A percentile compares a stretch with the other conserved stretches of the same genome.
phyloP scores from a whole-genome alignment of 2,329 filamentous ascomycete species.

The Clonostachys sp. region DNA sequence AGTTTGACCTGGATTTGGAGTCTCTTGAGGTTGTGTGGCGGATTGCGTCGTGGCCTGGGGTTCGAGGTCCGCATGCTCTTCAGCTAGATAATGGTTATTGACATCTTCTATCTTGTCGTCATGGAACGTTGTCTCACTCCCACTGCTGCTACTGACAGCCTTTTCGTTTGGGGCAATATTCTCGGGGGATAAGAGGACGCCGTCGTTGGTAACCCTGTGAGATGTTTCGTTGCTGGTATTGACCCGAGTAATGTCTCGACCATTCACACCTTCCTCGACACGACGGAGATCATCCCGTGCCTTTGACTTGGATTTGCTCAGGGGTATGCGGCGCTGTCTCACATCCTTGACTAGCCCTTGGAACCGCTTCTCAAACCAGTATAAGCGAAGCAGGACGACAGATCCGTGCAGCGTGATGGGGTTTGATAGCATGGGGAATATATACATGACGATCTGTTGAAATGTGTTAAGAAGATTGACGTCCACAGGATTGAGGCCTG shows the following conservation, averaged over 20 bases:
- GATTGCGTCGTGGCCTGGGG: not conserved
- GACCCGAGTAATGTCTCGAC: constrained; percentile 62
- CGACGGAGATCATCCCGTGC: constrained; percentile 40
- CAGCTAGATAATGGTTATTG: not conserved
- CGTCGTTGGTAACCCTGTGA: constrained; percentile 57
- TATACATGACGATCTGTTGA: constrained; percentile 69
- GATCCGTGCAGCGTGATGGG: constrained; percentile 81
- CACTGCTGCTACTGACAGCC: constrained; percentile 14
- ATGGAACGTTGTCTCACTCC: constrained; percentile 28
- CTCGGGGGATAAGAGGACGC: constrained; percentile 42
- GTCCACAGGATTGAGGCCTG: constrained; percentile 80
- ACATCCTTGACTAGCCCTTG: constrained; percentile 76
- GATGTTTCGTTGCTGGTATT: constrained; percentile 45
- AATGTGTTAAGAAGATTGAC: constrained; percentile 65
- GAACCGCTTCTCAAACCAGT: constrained; percentile 98
- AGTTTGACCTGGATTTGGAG: not conserved
- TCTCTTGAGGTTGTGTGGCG: not conserved
- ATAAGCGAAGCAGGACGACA: constrained; percentile 88
- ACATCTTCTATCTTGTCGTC: constrained; percentile 10
- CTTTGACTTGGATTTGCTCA: constrained; percentile 57
- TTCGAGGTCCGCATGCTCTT: not conserved
- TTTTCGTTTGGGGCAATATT: constrained; percentile 19
- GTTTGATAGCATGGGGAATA: constrained; percentile 70
- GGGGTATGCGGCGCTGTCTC: constrained; percentile 57
- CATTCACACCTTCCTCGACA: constrained; percentile 61